Evolutionary conservation across 495 filamentous ascomycete genomes (phyloP).

Genomic region (Amniculicola lignicola): DNA sequence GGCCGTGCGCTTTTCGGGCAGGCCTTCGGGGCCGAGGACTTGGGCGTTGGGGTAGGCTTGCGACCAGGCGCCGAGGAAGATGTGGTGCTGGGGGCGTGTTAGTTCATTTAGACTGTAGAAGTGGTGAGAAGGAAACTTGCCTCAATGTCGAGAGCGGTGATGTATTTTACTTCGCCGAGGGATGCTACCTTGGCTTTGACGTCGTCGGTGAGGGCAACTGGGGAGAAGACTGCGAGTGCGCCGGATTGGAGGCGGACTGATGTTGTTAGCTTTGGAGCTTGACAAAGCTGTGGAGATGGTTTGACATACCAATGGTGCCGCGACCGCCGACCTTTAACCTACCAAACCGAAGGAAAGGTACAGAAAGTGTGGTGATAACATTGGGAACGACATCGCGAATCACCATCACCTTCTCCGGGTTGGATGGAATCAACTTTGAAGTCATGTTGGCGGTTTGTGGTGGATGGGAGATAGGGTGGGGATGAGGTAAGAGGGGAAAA

Average conservation of each 20-base stretch:
- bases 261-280: conserved; percentile 9
- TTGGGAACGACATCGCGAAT: conserved; percentile 77
- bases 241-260: conserved; percentile 73
- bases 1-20: conserved; percentile 76
- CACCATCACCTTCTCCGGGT: conserved; percentile 78
- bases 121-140: conserved; percentile 10
- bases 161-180: conserved; percentile 76
- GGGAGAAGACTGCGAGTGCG: conserved; percentile 85
- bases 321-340: conserved; percentile 77
- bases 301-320: conserved; percentile 70
- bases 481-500: too few species aligned
- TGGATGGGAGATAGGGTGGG: neutral
- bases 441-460: conserved; percentile 34
- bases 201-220: conserved; percentile 74
- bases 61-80: conserved; percentile 82
- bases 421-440: conserved; percentile 54
- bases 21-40: conserved; percentile 79
- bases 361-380: conserved; percentile 69
- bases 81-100: conserved; percentile 61
- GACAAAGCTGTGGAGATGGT: neutral
- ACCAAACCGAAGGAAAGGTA: conserved; percentile 83
- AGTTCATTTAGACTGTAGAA: neutral
- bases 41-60: conserved; percentile 71
- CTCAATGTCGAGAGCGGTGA: conserved; percentile 81
- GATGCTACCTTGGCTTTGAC: conserved; percentile 63